Evolutionary conservation across 2,329 filamentous ascomycete species (phyloP).

Genomic region (Zymoseptoria ardabiliae): DNA sequence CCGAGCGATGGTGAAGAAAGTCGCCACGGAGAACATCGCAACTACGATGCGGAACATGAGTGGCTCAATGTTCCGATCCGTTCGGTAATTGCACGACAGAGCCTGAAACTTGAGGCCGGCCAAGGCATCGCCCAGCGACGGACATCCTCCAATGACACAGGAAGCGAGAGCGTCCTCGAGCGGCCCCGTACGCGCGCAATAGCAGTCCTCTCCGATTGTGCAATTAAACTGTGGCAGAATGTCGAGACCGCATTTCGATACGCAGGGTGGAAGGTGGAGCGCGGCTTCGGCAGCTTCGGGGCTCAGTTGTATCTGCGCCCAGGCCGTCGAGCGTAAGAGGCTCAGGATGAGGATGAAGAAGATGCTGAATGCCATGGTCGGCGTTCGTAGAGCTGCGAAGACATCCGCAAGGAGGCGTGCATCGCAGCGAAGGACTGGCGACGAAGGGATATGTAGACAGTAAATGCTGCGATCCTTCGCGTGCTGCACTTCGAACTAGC

Average conservation of each 20-base stretch:
- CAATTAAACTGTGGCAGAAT: slow-evolving; percentile 6
- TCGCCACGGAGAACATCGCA: slow-evolving; percentile 1
- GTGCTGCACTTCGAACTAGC: neutral
- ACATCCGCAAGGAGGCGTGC: neutral
- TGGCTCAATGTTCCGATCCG: neutral
- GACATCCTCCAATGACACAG: neutral
- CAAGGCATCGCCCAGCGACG: slow-evolving; percentile 2
- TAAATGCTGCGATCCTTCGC: neutral
- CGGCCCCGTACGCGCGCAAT: neutral
- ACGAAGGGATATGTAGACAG: neutral
- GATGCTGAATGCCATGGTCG: neutral
- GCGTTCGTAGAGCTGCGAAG: neutral
- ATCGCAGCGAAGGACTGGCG: neutral
- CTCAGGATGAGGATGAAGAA: neutral
- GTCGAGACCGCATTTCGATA: neutral
- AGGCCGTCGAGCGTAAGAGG: neutral
- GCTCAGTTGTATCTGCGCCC: neutral
- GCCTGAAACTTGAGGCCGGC: slow-evolving; percentile 6
- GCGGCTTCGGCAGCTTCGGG: neutral
- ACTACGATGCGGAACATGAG: neutral
- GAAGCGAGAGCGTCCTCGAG: neutral
- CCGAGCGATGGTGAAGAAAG: slow-evolving; percentile 1
- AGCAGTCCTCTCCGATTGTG: neutral
- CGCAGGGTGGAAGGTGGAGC: slow-evolving; percentile 1
- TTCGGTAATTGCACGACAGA: slow-evolving; percentile 1